phyloP scores from a whole-genome alignment of 2,329 filamentous ascomycete genomes.

The Immersiporthe knoxdaviesiana region DNA sequence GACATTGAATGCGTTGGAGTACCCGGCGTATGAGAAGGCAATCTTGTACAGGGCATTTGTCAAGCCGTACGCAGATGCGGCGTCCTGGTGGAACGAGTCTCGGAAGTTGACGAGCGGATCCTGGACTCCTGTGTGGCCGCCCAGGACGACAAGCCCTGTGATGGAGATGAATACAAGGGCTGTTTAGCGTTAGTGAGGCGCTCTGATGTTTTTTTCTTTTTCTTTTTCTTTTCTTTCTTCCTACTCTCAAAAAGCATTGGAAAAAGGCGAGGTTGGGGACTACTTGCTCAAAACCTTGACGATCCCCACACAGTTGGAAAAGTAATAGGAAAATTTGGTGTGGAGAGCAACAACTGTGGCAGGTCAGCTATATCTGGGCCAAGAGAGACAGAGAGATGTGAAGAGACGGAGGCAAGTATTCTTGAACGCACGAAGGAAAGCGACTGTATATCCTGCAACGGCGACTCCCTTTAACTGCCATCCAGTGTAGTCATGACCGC shows the following conservation, averaged over 20 bases:
- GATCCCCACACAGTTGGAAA: slow-evolving; percentile 57
- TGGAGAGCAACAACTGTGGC: slow-evolving; percentile 44
- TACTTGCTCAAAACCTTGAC: slow-evolving; percentile 56
- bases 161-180: slow-evolving; percentile 60
- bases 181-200: not conserved
- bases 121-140: slow-evolving; percentile 53
- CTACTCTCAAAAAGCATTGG: too few species aligned
- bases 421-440: slow-evolving; percentile 47
- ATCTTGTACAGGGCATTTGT: slow-evolving; percentile 64
- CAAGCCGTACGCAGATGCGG: slow-evolving; percentile 48
- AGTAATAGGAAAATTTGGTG: slow-evolving; percentile 56
- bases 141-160: slow-evolving; percentile 62
- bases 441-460: slow-evolving; percentile 64
- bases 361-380: not conserved
- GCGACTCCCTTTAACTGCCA: slow-evolving; percentile 72
- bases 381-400: not conserved
- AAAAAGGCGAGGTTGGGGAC: not conserved
- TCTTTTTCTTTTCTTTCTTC: too few species aligned
- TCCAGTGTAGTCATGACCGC: slow-evolving; percentile 50
- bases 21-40: slow-evolving; percentile 61
- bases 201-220: too few species aligned
- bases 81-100: slow-evolving; percentile 54
- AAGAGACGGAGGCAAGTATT: not conserved
- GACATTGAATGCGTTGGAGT: slow-evolving; percentile 62
- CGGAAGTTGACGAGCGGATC: slow-evolving; percentile 59